Evolutionary conservation across 208 protist genomes (phyloP).

Genomic region (Leishmania lainsoni): DNA sequence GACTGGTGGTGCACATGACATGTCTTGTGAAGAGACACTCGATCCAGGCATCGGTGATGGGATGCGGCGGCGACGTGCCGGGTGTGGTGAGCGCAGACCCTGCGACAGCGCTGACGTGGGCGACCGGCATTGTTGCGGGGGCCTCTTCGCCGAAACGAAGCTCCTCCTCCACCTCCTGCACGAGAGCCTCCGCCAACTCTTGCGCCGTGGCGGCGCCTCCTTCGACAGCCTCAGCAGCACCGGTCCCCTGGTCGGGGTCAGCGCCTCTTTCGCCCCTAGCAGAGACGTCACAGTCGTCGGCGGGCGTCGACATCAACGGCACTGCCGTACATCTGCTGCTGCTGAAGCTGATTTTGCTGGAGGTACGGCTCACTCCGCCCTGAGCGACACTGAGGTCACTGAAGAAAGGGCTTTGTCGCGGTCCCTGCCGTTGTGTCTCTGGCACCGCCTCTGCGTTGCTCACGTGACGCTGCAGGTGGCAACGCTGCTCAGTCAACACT

Average conservation of each 20-base stretch:
- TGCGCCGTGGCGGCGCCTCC: background rate
- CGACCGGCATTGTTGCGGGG: background rate
- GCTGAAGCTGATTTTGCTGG: background rate
- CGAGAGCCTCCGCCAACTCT: slow-evolving; percentile 31
- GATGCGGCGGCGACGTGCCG: background rate
- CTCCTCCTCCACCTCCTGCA: slow-evolving; percentile 38
- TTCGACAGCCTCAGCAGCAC: background rate
- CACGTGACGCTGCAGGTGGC: background rate
- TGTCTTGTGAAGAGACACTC: slow-evolving; percentile 76
- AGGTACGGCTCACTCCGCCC: background rate
- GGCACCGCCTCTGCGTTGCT: background rate
- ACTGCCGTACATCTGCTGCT: slow-evolving; percentile 7
- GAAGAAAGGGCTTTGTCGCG: background rate
- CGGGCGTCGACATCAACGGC: background rate
- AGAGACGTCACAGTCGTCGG: background rate
- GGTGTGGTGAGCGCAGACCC: background rate
- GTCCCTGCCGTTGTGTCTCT: background rate
- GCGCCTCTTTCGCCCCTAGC: background rate
- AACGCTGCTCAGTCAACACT: background rate
- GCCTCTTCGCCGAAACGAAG: slow-evolving; percentile 23
- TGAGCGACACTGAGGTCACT: background rate
- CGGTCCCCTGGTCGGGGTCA: background rate
- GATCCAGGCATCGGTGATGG: slow-evolving; percentile 59
- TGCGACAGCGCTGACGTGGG: background rate
- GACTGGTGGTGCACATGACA: slow-evolving; percentile 49